Percentiles rank a stretch among this genome's conserved stretches.
These are phyloP conservation scores for Xylaria sp. DNA, from an alignment of 2,329 filamentous ascomycete species.

Conservation along the genomic window DNA sequence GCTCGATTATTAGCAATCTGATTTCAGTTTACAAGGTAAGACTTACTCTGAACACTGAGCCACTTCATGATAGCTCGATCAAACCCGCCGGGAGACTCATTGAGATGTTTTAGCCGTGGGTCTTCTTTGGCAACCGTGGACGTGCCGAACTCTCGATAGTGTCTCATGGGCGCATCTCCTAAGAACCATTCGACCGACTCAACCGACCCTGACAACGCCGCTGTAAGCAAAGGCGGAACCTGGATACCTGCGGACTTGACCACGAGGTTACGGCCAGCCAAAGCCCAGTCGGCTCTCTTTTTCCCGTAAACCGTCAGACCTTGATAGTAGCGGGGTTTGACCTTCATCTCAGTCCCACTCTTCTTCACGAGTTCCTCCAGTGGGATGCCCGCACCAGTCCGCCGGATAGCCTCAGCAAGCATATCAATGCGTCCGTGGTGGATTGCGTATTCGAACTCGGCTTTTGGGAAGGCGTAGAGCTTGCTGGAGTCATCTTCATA, in stretches of 20 bases:
- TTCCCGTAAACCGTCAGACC: slow-evolving; percentile 68
- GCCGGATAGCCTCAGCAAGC: slow-evolving; percentile 68
- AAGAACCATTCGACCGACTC: slow-evolving; percentile 78
- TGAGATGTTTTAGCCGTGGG: slow-evolving; percentile 65
- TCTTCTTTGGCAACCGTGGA: slow-evolving; percentile 66
- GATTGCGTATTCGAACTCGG: slow-evolving; percentile 53
- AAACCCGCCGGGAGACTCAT: slow-evolving; percentile 64
- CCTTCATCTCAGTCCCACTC: slow-evolving; percentile 65
- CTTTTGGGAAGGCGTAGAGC: slow-evolving; percentile 48
- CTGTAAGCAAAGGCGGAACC: slow-evolving; percentile 65
- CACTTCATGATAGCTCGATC: slow-evolving; percentile 67
- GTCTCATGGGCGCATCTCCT: slow-evolving; percentile 69
- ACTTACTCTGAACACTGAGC: slow-evolving; percentile 65
- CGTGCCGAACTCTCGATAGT: slow-evolving; percentile 70
- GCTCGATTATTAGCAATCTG: slow-evolving; percentile 31
- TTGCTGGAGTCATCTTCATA: slow-evolving; percentile 42
- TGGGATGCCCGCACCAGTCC: slow-evolving; percentile 71
- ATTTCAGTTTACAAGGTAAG: not conserved
- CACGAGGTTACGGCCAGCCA: slow-evolving; percentile 58
- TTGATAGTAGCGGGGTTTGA: slow-evolving; percentile 75
- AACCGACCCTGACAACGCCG: slow-evolving; percentile 63
- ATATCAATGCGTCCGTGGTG: slow-evolving; percentile 58
- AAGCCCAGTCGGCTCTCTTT: slow-evolving; percentile 72
- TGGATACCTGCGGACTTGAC: slow-evolving; percentile 48
- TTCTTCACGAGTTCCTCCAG: slow-evolving; percentile 69